Evolutionary conservation across 306 rosid species (phyloP), one percentile per base, ranked within the genome.

Genomic region (Inga oerstediana): DNA sequence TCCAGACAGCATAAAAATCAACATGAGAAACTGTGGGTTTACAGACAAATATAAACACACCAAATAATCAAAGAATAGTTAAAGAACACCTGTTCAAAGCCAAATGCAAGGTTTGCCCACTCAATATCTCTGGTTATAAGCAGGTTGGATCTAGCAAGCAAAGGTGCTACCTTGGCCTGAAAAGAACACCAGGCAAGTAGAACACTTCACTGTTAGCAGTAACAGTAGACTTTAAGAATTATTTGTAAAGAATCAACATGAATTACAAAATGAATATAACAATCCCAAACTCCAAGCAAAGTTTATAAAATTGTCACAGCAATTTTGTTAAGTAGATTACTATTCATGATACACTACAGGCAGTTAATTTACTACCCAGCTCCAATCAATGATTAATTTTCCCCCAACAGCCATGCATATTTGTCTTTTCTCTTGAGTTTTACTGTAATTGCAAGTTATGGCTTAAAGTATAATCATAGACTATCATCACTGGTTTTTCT

Each of bases 81-180:
- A 45, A 48, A 78, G 70, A 74, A 73, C 79, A 95, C 98, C 97
- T 96, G 97, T 87, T 96, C 99, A 84, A 93, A 95, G 71, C 99
- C 99, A 80, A 93, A 68, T 3, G 90, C 89, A 84, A 96, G 97
- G 90, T 96, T 96, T 66, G 97, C 99, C 99, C 99, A 96, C 89
- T 96, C 99, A 24, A 93, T 90, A 85, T 92, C 93, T 89, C 97
- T 91, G 70, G 97, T 91, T 84, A 96, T 89, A 67, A 96, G 91
- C 90, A 96, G 84, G 88, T 92, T 96, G 87, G 99, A 96, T 87
- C 99, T 89, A 49, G 98, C 98, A 89, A 93, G 97, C 81, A 96
- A 93, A 71, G 96, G 97, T 41, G 93, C 93, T 72, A 96, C 91
- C 88, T 76, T 82, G 87, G 84, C 93, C 99, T 96, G 81, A 71